Conservation (phyloP, 352 stramenopile species). For the Phytopythium boreale region DNA sequence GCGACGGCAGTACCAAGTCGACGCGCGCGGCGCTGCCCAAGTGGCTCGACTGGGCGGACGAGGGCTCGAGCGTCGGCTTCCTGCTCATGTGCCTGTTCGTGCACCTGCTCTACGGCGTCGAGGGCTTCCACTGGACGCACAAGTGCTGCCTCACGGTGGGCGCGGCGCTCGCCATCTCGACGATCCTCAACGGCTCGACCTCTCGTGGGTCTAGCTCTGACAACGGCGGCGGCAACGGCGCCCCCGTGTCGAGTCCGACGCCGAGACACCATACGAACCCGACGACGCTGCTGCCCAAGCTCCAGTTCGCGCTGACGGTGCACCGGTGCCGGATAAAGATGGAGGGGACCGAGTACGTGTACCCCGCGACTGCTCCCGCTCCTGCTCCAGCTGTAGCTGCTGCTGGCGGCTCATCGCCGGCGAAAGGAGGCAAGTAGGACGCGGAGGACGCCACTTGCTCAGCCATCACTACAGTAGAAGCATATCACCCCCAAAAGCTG, state of each 20-base stretch:
- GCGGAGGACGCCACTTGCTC: neutral
- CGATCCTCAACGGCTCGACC: conserved; percentile 66
- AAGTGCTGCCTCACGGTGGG: conserved; percentile 83
- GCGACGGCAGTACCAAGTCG: conserved; percentile 18
- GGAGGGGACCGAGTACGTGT: conserved; percentile 67
- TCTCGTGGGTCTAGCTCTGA: conserved; percentile 12
- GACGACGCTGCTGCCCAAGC: conserved; percentile 59
- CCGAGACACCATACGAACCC: conserved; percentile 42
- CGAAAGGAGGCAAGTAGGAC: conserved; percentile 1
- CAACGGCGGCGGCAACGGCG: neutral
- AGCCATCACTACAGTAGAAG: neutral
- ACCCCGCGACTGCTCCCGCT: conserved; percentile 26
- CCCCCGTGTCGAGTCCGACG: conserved; percentile 25
- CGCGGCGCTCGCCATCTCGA: conserved; percentile 77
- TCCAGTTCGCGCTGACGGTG: conserved; percentile 79
- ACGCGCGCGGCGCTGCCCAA: conserved; percentile 40
- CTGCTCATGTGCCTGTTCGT: conserved; percentile 84
- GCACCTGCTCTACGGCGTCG: conserved; percentile 76
- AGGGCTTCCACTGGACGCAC: conserved; percentile 84
- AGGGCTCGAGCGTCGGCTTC: conserved; percentile 78
- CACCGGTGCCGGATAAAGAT: conserved; percentile 81
- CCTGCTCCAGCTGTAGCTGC: too few species aligned
- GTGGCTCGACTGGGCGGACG: conserved; percentile 73
- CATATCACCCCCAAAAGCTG: neutral
- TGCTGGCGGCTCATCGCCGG: neutral